Base-by-base conservation (phyloP, 2,329 filamentous ascomycete species). In the Pezicula rhizophila region DNA sequence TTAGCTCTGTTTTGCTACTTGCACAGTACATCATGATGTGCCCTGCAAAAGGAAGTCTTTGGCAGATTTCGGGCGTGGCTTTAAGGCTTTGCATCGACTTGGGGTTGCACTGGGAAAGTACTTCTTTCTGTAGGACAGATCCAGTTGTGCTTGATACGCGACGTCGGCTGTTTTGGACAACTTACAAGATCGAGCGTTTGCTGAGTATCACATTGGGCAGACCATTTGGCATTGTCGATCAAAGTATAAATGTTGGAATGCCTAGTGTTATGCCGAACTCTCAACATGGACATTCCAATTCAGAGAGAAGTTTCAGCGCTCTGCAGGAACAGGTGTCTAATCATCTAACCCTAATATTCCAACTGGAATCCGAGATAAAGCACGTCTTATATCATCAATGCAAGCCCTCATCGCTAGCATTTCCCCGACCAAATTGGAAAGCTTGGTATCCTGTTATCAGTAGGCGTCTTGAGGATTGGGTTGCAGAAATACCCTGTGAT, bases 341-440 rank as follows among this genome's bases (percentile, higher is more conserved):
- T 39, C 65, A 67, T 46, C 44, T 66, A 12, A 54, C 62, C 41
- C 49, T 33, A 23, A 50, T 66, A 26, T 55, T 59, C 14, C 60
- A 61, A 45, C 59, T 67, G 6, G 60, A 66, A 48, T 66, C 65
- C 8, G 64, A 67, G 46, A 65, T 67, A 42, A 66, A 60, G 39
- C 63, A 66, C 42, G 63, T 67, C 20, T 58, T 61, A 6, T 59
- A 66, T 42, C 57, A 53, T 42, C 63, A 61, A 45, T 48, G 53
- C 10, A 59, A 59, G 54, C 45, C 53, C 17, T 49, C 46, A 17
- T 62, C 51, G 31, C 23, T 64, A 10, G 64, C 64, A 10, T 64
- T 62, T 45, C 64, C 63, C 3, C 54, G 56, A 25, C 55, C 62
- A 14, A 57, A 62, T 50, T 64, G 58, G 45, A 41, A 55, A 11